These are phyloP conservation scores for Verticillium zaregamsianum DNA, from an alignment of 2,329 filamentous ascomycete species.

Conservation along the genomic window DNA sequence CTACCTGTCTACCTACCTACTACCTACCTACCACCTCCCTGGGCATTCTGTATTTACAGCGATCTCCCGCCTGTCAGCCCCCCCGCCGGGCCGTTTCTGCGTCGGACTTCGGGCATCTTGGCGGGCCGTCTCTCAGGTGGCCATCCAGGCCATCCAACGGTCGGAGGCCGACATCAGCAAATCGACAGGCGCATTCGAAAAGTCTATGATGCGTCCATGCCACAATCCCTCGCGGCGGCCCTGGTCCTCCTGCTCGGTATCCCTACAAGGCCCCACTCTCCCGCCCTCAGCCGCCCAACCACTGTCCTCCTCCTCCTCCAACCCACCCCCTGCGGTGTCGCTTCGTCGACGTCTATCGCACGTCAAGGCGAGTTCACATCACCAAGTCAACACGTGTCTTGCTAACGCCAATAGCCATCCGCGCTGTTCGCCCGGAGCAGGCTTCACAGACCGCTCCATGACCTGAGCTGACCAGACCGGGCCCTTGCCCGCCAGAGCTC, in stretches of 20 bases:
- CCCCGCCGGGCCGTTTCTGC: neutral
- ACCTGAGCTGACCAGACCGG: too few relatives aligned
- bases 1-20: too few relatives aligned
- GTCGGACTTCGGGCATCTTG: slow-evolving; percentile 2
- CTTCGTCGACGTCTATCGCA: neutral
- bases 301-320: neutral
- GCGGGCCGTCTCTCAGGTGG: neutral
- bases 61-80: neutral
- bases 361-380: neutral
- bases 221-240: neutral
- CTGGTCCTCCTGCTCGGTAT: neutral
- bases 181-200: neutral
- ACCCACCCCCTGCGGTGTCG: too few relatives aligned
- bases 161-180: neutral
- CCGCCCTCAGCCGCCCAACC: neutral
- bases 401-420: neutral
- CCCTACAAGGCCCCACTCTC: neutral
- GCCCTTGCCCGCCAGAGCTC: neutral
- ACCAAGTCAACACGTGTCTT: neutral
- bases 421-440: neutral
- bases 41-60: neutral
- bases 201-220: slow-evolving; percentile 4
- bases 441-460: too few relatives aligned
- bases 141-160: neutral
- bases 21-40: too few relatives aligned